Base-by-base conservation (phyloP, 805 yeast genomes). In the Candida patagonica region DNA sequence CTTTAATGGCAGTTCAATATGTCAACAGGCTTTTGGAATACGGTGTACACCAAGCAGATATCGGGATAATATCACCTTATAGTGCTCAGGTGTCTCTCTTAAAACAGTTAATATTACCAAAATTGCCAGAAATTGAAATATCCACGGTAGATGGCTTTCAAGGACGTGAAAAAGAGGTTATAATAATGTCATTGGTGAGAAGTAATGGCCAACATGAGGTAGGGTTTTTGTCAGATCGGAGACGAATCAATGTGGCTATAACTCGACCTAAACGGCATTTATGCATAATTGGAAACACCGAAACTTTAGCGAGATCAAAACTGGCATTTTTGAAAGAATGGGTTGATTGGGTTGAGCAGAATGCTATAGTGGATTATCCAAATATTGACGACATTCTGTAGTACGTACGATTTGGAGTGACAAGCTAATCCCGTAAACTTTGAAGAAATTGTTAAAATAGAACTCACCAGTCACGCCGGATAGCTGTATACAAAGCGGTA, bases 71-170 rank as follows among this genome's bases (percentile, higher is more conserved):
- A 26, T 74, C 96, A 0, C 97, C 98, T 0, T 89, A 89, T 54
- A 78, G 73, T 52, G 94, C 95, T 0, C 98, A 89, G 55, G 94
- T 87, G 0, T 57, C 79, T 0, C 53, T 72, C 10, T 49, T 89
- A 23, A 76, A 76, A 46, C 65, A 61, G 30, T 40, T 66, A 8
- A 46, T 81, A 1, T 63, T 66, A 24, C 46, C 49, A 3, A 30
- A 38, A 1, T 63, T 61, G 36, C 67, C 71, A 0, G 54, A 45
- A 2, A 63, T 89, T 5, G 97, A 89, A 54, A 73, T 88, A 0
- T 76, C 94, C 4, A 85, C 96, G 0, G 89, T 89, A 4, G 98
- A 89, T 62, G 96, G 96, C 1, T 92, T 89, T 53, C 98, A 89
- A 63, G 98, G 98, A 1, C 67, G 96, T 45, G 98, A 89, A 55